phyloP scores from a whole-genome alignment of 1,284 basidiomycete species.

The Ceratobasidium sp. region DNA sequence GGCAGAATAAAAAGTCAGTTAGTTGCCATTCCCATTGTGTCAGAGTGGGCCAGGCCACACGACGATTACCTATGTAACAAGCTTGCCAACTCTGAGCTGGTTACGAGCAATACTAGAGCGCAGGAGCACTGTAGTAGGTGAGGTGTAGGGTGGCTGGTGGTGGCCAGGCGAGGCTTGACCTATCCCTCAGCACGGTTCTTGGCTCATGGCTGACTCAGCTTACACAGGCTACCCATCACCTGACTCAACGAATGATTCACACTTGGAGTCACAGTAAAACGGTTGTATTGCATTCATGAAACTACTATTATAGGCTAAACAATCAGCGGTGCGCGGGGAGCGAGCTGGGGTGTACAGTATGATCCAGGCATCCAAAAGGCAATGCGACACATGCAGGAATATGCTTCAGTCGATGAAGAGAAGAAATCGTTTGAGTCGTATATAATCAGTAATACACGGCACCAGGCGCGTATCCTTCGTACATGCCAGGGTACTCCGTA shows the following conservation, averaged over 20 bases:
- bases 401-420: neutral
- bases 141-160: constrained; percentile 34
- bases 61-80: constrained; percentile 33
- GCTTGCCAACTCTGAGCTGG: neutral
- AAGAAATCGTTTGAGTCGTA: neutral
- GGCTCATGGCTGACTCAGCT: constrained; percentile 10
- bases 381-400: neutral
- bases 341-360: constrained; percentile 2
- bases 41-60: constrained; percentile 17
- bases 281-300: constrained; percentile 7
- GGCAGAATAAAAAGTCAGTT: constrained; percentile 19
- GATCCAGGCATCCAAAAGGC: neutral
- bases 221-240: neutral
- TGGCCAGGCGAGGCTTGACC: constrained; percentile 31
- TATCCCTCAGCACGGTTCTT: neutral
- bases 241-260: neutral
- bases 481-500: constrained; percentile 17
- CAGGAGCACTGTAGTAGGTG: neutral
- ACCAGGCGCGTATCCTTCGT: constrained; percentile 33
- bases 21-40: constrained; percentile 5
- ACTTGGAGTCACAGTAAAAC: neutral
- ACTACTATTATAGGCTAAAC: neutral
- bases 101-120: neutral
- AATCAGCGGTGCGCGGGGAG: neutral
- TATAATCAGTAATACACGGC: constrained; percentile 36